Evolutionary conservation across 2,329 filamentous ascomycete species (phyloP), one percentile per base, ranked within the genome.

Genomic region (Volutella citrinella): DNA sequence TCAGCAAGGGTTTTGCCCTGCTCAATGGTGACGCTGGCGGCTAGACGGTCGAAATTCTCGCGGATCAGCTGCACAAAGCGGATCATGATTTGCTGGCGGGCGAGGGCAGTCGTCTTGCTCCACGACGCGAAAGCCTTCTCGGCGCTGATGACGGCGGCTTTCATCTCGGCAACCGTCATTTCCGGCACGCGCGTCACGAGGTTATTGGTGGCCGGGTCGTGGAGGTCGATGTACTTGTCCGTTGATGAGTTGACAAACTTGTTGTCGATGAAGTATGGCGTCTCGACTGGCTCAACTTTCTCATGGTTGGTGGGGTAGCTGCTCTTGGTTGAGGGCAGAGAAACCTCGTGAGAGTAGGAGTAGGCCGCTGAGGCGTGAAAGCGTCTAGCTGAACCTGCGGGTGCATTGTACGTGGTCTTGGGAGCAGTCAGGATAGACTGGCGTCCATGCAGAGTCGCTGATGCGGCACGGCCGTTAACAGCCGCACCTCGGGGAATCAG

Each of bases 1-100:
- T 91, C 86, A 34, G 80, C 82, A 59, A 90, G 81, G 0, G 85
- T 90, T 75, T 91, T 91, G 61, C 86, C 86, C 68, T 91, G 86
- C 69, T 91, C 86, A 36, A 89, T 70, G 5, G 84, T 89, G 60
- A 91, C 90, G 65, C 82, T 87, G 8, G 85, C 84, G 11, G 86
- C 86, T 48, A 91, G 66, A 13, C 85, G 74, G 59, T 90, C 85
- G 84, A 83, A 88, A 65, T 91, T 82, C 63, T 88, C 81, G 30
- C 83, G 71, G 58, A 91, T 87, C 56, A 91, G 67, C 14, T 73
- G 72, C 18, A 87, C 84, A 53, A 87, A 87, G 64, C 82, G 84
- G 72, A 90, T 90, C 82, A 90, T 87, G 65, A 89, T 81, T 65
- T 85, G 78, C 70, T 90, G 85, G 39, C 84, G 73, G 42, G 76